Percentiles rank a stretch among this genome's conserved stretches.
Evolutionary conservation across 2,329 filamentous ascomycete genomes (phyloP).

Genomic region (Penicillium sclerotigenum): DNA sequence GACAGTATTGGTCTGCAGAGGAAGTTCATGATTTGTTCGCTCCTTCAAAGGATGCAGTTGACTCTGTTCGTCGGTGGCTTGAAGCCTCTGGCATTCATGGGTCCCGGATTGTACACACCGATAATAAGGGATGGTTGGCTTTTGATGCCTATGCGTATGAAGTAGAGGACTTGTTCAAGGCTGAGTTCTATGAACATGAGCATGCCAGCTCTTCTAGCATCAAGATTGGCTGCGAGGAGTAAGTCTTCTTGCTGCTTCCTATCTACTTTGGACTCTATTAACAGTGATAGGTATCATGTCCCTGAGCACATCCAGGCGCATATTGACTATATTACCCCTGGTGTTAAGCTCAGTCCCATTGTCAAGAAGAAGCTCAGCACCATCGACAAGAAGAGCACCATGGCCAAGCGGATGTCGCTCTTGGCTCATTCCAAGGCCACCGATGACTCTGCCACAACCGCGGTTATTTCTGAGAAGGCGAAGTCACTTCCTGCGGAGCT

Average conservation of each 20-base stretch:
- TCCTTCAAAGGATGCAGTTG: slow-evolving; percentile 45
- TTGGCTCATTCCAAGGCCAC: slow-evolving; percentile 12
- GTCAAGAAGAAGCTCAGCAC: slow-evolving; percentile 41
- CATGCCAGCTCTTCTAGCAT: slow-evolving; percentile 34
- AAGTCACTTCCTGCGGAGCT: slow-evolving; percentile 28
- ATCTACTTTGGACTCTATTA: background rate
- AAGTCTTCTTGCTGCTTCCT: slow-evolving; percentile 24
- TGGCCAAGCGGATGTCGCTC: slow-evolving; percentile 22
- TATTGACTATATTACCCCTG: slow-evolving; percentile 57
- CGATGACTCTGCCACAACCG: background rate
- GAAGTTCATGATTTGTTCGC: slow-evolving; percentile 46
- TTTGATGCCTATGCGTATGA: slow-evolving; percentile 56
- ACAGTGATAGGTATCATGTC: slow-evolving; percentile 45
- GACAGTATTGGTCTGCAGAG: slow-evolving; percentile 44
- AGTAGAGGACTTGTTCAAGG: slow-evolving; percentile 52
- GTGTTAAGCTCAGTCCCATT: slow-evolving; percentile 49
- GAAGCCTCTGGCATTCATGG: slow-evolving; percentile 49
- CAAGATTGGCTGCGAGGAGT: slow-evolving; percentile 39
- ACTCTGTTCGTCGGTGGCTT: slow-evolving; percentile 55
- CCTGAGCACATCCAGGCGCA: slow-evolving; percentile 48
- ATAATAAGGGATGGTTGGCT: slow-evolving; percentile 53
- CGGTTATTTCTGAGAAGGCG: slow-evolving; percentile 16
- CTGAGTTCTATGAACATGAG: slow-evolving; percentile 53
- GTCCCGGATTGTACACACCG: slow-evolving; percentile 50
- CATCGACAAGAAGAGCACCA: slow-evolving; percentile 23